A percentile compares a stretch with the other conserved stretches of the same genome.
Evolutionary conservation across 2,329 filamentous ascomycete genomes (phyloP).

Genomic region (Penicillium expansum): DNA sequence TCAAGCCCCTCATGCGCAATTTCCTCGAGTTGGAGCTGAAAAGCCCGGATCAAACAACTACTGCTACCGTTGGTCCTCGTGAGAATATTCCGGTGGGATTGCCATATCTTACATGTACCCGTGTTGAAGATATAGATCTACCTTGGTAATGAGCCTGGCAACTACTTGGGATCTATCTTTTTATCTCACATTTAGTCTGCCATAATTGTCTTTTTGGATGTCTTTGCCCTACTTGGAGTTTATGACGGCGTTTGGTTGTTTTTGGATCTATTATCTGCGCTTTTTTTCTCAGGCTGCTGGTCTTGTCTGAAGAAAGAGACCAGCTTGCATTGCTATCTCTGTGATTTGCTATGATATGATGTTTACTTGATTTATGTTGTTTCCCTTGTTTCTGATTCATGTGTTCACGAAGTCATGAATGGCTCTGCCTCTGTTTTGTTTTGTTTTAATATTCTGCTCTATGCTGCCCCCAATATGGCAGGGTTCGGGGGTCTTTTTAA

Average conservation of each 20-base stretch:
- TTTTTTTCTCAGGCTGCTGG: constrained; percentile 14
- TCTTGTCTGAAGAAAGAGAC: constrained; percentile 1
- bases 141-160: constrained; percentile 54
- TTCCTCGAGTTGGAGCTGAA: constrained; percentile 76
- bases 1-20: constrained; percentile 81
- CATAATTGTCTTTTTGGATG: neutral
- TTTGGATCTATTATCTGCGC: neutral
- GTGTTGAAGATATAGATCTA: constrained; percentile 60
- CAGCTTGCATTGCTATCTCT: constrained; percentile 3
- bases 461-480: neutral
- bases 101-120: constrained; percentile 64
- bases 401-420: constrained; percentile 23
- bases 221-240: neutral
- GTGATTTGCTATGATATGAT: constrained; percentile 18
- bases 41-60: constrained; percentile 23
- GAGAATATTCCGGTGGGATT: constrained; percentile 47
- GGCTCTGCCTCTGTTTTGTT: neutral
- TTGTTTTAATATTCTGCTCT: neutral
- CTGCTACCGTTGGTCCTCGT: constrained; percentile 19
- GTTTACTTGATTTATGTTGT: constrained; percentile 12
- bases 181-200: neutral
- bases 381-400: constrained; percentile 12
- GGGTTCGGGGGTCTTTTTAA: neutral
- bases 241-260: neutral
- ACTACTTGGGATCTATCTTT: neutral